phyloP scores from a whole-genome alignment of 176 grass and related monocot species.

The Dendrocalamus sinicus region DNA sequence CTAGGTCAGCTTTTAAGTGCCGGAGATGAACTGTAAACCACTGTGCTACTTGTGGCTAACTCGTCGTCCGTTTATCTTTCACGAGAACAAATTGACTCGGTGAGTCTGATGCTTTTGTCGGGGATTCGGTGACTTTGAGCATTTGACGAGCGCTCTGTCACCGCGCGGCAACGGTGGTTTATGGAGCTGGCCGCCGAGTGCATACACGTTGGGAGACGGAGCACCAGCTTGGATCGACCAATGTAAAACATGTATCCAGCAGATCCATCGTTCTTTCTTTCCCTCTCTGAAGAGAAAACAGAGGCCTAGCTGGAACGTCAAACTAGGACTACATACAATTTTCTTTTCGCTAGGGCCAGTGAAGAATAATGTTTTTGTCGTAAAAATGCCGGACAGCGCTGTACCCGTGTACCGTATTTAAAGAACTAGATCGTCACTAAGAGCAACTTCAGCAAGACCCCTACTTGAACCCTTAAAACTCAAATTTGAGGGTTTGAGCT shows the following conservation, averaged over 20 bases:
- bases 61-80: not conserved
- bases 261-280: no score
- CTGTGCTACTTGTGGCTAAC: not conserved
- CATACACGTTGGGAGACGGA: not conserved
- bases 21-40: constrained; percentile 23
- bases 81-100: not conserved
- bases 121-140: not conserved
- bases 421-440: not conserved
- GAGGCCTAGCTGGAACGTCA: not conserved
- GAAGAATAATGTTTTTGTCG: no score
- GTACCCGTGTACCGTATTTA: not conserved
- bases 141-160: not conserved
- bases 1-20: no score
- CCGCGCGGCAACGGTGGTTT: not conserved
- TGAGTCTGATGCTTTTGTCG: not conserved
- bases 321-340: no score
- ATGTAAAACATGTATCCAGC: not conserved
- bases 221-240: constrained; percentile 15
- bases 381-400: no score
- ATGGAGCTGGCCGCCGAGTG: not conserved
- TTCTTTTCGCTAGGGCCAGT: no score
- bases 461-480: no score
- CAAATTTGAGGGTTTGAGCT: no score
- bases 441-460: no score
- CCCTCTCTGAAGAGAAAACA: not conserved